These are phyloP conservation scores for Parastagonospora avenae DNA, from an alignment of 2,329 filamentous ascomycete species.

Conservation along the genomic window DNA sequence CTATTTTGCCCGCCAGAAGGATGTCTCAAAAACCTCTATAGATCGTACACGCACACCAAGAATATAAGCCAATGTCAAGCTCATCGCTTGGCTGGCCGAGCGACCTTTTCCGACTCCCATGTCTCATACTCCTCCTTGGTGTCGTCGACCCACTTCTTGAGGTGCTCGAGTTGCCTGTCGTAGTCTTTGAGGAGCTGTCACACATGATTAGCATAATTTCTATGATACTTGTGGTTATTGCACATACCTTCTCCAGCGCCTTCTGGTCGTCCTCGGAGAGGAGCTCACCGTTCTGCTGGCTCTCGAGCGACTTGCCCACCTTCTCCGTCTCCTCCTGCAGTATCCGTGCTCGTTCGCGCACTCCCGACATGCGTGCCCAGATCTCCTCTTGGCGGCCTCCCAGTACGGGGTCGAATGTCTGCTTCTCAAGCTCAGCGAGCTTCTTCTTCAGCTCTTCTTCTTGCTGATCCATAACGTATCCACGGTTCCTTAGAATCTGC, in stretches of 20 bases:
- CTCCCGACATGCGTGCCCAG: conserved; percentile 78
- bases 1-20: conserved; percentile 18
- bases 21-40: conserved; percentile 14
- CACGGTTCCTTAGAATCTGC: conserved; percentile 79
- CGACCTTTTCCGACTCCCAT: conserved; percentile 51
- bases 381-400: conserved; percentile 80
- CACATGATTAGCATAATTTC: conserved; percentile 16
- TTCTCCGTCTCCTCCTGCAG: conserved; percentile 76
- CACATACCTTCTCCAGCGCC: conserved; percentile 73
- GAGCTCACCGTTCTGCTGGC: conserved; percentile 54
- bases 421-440: conserved; percentile 70
- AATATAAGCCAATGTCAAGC: not conserved
- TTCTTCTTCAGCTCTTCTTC: conserved; percentile 80
- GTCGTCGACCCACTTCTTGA: conserved; percentile 69
- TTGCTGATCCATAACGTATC: conserved; percentile 78
- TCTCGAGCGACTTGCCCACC: conserved; percentile 56
- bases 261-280: conserved; percentile 73
- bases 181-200: conserved; percentile 77
- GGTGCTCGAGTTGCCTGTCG: conserved; percentile 75
- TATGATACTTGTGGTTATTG: not conserved
- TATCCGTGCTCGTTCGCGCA: conserved; percentile 73
- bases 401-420: conserved; percentile 75
- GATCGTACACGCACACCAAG: conserved; percentile 16
- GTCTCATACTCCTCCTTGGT: conserved; percentile 65
- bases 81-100: conserved; percentile 32